Conservation (phyloP, 2,329 filamentous ascomycete species). For the Acrocalymma vagum region DNA sequence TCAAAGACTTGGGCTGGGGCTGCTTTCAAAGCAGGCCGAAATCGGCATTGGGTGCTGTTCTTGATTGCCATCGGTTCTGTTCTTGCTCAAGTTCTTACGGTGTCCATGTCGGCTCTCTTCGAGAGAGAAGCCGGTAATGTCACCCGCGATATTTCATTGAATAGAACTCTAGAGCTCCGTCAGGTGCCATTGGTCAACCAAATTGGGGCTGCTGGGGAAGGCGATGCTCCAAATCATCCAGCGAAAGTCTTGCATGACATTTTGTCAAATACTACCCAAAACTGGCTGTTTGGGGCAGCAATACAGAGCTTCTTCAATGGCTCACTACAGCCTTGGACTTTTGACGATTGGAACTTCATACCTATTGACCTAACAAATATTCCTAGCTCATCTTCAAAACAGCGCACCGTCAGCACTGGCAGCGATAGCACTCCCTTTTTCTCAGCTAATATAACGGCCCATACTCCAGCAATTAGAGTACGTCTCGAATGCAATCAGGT, state of each 20-base stretch:
- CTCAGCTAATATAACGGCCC: constrained; percentile 16
- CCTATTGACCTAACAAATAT: constrained; percentile 15
- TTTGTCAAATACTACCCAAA: constrained; percentile 14
- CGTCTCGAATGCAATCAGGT: constrained; percentile 15
- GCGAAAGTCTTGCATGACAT: constrained; percentile 2
- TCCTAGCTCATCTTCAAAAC: neutral
- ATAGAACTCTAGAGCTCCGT: constrained; percentile 15
- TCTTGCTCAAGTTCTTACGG: constrained; percentile 22
- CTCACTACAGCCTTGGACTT: constrained; percentile 19
- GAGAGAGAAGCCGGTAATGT: constrained; percentile 15
- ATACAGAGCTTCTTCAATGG: constrained; percentile 19
- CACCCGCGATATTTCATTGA: neutral
- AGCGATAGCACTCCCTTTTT: neutral
- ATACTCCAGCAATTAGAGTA: constrained; percentile 14
- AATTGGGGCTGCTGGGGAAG: neutral
- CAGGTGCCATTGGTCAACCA: constrained; percentile 12
- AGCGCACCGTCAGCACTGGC: neutral
- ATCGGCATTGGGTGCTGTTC: constrained; percentile 21
- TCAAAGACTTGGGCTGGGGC: constrained; percentile 25
- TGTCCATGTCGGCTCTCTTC: constrained; percentile 30
- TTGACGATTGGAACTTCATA: constrained; percentile 23
- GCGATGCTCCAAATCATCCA: neutral
- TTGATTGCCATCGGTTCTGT: constrained; percentile 18
- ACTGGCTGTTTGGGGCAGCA: constrained; percentile 20
- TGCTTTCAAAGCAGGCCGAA: constrained; percentile 18